Evolutionary conservation across 176 grass and related monocot genomes (phyloP), one percentile per base, ranked within the genome.

Genomic region (Microstegium vimineum): DNA sequence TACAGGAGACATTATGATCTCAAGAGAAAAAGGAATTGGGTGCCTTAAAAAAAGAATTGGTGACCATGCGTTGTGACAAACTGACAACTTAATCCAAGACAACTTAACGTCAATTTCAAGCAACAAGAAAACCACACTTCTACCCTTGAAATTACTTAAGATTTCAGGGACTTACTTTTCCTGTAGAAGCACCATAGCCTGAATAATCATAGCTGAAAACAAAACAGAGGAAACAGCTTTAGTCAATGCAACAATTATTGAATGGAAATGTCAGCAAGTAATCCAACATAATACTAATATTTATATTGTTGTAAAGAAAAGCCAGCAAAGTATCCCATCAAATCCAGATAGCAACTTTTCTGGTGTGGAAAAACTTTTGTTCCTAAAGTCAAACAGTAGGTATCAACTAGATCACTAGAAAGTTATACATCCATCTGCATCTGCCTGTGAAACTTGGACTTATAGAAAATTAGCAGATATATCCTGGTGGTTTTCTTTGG

Each of bases 141-240:
- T 37, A 28, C 47, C 73, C 36, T 46, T 85, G 57, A 81, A 86
- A 82, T 34, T 47, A 60, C 65, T 62, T 18, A 28, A 42, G 60
- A 63, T 36, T 88, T 84, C 46, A 81, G 45, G 47, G 82, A 69
- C 81, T 89, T 91, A 98, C 95, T 91, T 98, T 94, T 76, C 95
- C 95, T 76, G 92, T 98, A 64, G 95, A 98, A 20, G 95, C 95
- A 69, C 95, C 92, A 82, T 98, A 98, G 62, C 95, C 95, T n/a
- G 95, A 98, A 83, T 98, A 98, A 70, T 94, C 95, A 71, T 98
- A 98, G 83, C 95, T 98, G 88, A 86, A 78, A 89, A 11, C 2
- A 84, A 76, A 87, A 82, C 42, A 42, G 80, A 71, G 81, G 30
- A 40, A 82, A 73, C 47, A 78, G 47, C 51, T 74, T 86, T 66